A percentile compares a stretch with the other conserved stretches of the same genome.
phyloP scores from a whole-genome alignment of 805 yeast genomes.

The Wickerhamiella allomyrinae region DNA sequence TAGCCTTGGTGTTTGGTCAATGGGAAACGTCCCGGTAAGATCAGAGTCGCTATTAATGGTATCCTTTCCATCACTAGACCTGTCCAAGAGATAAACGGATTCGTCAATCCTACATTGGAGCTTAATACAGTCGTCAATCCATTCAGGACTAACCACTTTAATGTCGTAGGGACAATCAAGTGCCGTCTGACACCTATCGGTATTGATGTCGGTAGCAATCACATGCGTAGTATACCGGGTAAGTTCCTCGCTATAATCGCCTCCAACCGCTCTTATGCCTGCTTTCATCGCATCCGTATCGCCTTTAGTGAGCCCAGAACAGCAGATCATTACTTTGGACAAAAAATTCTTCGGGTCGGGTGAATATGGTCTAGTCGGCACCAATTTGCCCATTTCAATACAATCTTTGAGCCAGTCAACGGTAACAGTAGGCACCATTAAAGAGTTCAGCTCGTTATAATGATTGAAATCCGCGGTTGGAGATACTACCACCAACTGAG shows the following conservation, averaged over 20 bases:
- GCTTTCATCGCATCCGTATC: slow-evolving; percentile 56
- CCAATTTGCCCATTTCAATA: slow-evolving; percentile 27
- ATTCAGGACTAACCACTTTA: slow-evolving; percentile 51
- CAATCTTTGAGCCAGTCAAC: slow-evolving; percentile 47
- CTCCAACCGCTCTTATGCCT: slow-evolving; percentile 65
- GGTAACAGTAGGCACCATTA: slow-evolving; percentile 53
- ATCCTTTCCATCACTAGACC: slow-evolving; percentile 17
- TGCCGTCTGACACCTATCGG: slow-evolving; percentile 48
- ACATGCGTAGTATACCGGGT: slow-evolving; percentile 70
- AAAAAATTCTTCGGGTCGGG: slow-evolving; percentile 60
- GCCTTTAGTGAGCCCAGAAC: slow-evolving; percentile 41
- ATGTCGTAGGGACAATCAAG: slow-evolving; percentile 21
- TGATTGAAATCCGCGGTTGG: slow-evolving; percentile 38
- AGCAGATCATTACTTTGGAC: slow-evolving; percentile 45
- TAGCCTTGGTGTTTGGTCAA: slow-evolving; percentile 12
- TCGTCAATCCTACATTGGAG: slow-evolving; percentile 38
- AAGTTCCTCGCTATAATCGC: slow-evolving; percentile 47
- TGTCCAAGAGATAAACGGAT: slow-evolving; percentile 33
- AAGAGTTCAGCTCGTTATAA: slow-evolving; percentile 31
- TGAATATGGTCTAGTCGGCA: slow-evolving; percentile 45
- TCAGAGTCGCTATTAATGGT: slow-evolving; percentile 13
- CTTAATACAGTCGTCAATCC: slow-evolving; percentile 63
- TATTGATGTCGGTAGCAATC: slow-evolving; percentile 38
- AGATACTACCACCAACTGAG: slow-evolving; percentile 32
- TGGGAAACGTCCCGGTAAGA: slow-evolving; percentile 11